Percentiles rank a stretch among this genome's conserved stretches.
These are phyloP conservation scores for Camellia oleifera DNA, from an alignment of 179 eudicot genomes.

Conservation along the genomic window DNA sequence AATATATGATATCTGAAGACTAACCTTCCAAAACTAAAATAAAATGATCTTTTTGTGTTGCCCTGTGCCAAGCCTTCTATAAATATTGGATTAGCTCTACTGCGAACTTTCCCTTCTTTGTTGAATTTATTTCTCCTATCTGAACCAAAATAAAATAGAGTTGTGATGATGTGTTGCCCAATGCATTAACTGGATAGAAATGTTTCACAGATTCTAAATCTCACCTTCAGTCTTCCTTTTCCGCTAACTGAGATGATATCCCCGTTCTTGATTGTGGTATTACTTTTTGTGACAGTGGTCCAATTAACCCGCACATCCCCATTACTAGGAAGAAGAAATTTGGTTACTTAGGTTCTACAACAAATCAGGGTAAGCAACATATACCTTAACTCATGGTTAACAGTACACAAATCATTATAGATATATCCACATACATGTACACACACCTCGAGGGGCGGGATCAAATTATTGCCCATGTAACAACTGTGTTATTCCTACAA, in stretches of 20 bases:
- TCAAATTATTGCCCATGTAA: not conserved
- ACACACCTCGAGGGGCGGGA: not conserved
- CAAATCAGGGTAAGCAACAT: not conserved
- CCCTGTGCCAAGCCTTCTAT: constrained; percentile 15
- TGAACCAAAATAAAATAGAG: constrained; percentile 24
- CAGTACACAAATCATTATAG: not conserved
- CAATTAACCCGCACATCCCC: constrained; percentile 96
- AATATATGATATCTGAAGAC: not conserved
- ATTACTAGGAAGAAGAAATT: constrained; percentile 35
- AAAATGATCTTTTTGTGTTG: not conserved
- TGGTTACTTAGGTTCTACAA: not conserved
- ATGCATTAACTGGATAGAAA: not conserved
- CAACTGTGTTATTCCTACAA: not conserved
- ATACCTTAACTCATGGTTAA: not conserved
- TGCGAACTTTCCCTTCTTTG: constrained; percentile 83
- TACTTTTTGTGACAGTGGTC: constrained; percentile 66
- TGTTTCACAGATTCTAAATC: not conserved
- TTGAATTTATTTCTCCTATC: constrained; percentile 81
- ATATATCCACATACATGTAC: not conserved
- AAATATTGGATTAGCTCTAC: constrained; percentile 75
- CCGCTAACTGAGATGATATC: constrained; percentile 85
- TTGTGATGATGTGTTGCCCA: constrained; percentile 6
- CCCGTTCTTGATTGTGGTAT: constrained; percentile 64
- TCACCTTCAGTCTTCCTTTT: constrained; percentile 83
- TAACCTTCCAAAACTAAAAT: not conserved